Evolutionary conservation across 768 basidiomycete species (phyloP), one percentile per base, ranked within the genome.

Genomic region (Tricholoma flavovirens): DNA sequence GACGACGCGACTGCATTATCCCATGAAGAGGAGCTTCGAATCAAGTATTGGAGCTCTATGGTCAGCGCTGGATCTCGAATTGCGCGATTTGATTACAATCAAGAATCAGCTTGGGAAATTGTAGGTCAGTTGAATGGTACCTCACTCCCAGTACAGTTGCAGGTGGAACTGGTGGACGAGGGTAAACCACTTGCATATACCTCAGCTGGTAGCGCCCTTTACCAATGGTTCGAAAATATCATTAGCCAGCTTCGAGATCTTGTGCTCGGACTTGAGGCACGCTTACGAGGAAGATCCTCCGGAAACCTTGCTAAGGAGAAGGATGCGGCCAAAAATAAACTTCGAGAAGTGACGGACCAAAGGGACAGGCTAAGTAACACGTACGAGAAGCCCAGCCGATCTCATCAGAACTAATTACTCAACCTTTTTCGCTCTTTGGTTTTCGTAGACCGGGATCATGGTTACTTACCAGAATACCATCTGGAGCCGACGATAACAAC

Each of bases 151-250:
- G 22, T 38, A 26, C 51, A 38, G 5, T 15, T 52, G 21, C 51
- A 51, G 30, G 50, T 51, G 29, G 50, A 51, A 29, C 30, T 51
- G 17, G 50, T 51, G 17, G 50, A 51, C 36, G 50, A 51, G 22
- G 30, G 30, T 10, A 51, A 51, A 33, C 9, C n/a, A 11, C 50
- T 51, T 24, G 32, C 32, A 14, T 36, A 51, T 19, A 51, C 50
- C 19, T 32, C 50, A 21, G 50, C 50, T 36, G 50, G 50, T 33
- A 11, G 32, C 32, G 50, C 50, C 22, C 50, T 51, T 10, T 51
- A 19, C 19, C 50, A 51, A 33, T 51, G 50, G 50, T n/a, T 51
- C 19, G 50, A 51, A 51, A 29, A 29, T 14, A 2, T 51, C 22
- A 51, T 51, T 32, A 36, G 32, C 36, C 50, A 51, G 32, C 50